Evolutionary conservation across 2,329 filamentous ascomycete species (phyloP), one percentile per base, ranked within the genome.

Genomic region (Aspergillus amoenus): DNA sequence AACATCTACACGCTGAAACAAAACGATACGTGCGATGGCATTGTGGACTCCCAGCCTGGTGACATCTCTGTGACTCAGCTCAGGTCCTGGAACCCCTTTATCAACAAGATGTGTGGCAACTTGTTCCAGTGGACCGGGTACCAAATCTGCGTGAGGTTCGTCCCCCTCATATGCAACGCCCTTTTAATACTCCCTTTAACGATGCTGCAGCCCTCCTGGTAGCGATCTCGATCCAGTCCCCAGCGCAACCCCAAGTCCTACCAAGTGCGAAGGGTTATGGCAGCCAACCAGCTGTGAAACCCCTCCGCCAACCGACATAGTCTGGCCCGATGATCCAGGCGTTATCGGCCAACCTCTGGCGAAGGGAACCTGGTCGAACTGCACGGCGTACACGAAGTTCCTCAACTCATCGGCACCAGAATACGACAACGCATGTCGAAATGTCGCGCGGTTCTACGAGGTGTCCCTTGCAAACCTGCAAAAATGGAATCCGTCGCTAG

Each of bases 401-500:
- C 21, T 51, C 41, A 52, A 56, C 41, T 41, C 50, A 3, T 48
- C 52, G 27, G 54, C 54, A 21, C 52, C 5, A 6, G 40, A 52
- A 6, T 56, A 40, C 43, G 47, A 56, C 27, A 34, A 47, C 47
- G 17, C 51, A 32, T 43, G 22, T 13, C 22, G 12, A 24, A 32
- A 32, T 4, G 11, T n/a, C 6, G 17, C 11, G 12, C 13, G 13
- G 6, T 18, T 15, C 6, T 47, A 12, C 8, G 44, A 47, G 18
- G 44, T 32, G 15, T 15, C 12, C 2, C 27, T 18, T 24, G 8
- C 15, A 47, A 17, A 21, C 27, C 27, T 56, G 11, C 34, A 50
- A 11, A 32, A 17, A 24, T 56, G 53, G 53, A 56, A 56, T 51
- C 22, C 46, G n/a, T 46, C 53, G 3, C 53, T 56, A 12, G 42